These are phyloP conservation scores for Cutaneotrichosporon sp. DNA, from an alignment of 1,284 basidiomycete species.

Conservation along the genomic window DNA sequence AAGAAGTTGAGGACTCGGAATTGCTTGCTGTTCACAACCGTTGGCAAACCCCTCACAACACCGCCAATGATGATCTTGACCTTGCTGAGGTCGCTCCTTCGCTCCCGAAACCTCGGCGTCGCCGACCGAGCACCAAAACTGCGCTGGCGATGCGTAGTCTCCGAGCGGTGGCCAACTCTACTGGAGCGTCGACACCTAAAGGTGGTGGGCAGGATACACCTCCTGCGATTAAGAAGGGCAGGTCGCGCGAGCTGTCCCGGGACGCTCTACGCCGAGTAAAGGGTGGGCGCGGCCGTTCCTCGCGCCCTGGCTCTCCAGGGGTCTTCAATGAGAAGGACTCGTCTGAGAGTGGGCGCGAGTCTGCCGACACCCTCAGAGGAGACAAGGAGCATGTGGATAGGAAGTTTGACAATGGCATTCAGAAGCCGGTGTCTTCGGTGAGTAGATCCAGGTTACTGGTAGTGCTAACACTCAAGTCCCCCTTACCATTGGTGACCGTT, in stretches of 20 bases:
- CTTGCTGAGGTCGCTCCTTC: background rate
- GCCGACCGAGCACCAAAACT: constrained; percentile 33
- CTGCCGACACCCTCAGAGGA: constrained; percentile 37
- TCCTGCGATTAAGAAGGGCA: background rate
- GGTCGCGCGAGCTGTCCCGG: constrained; percentile 9
- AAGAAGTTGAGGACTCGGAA: constrained; percentile 18
- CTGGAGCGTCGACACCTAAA: constrained; percentile 31
- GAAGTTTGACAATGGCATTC: constrained; percentile 7
- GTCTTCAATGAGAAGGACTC: constrained; percentile 24
- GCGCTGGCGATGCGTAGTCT: constrained; percentile 36
- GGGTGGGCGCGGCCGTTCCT: background rate
- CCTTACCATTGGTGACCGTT: constrained; percentile 35
- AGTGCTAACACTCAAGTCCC: background rate
- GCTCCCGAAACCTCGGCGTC: constrained; percentile 22
- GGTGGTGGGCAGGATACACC: constrained; percentile 1
- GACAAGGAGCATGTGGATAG: constrained; percentile 15
- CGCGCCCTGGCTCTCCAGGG: background rate
- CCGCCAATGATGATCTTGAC: background rate
- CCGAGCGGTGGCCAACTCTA: constrained; percentile 23
- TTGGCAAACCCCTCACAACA: constrained; percentile 7
- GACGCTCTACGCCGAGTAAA: constrained; percentile 9
- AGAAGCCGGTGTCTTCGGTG: background rate
- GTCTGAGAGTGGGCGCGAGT: constrained; percentile 38
- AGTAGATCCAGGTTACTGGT: background rate
- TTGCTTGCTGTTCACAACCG: constrained; percentile 8